Evolutionary conservation across 2,329 filamentous ascomycete genomes (phyloP).

Genomic region (Dothiorella sarmentorum): DNA sequence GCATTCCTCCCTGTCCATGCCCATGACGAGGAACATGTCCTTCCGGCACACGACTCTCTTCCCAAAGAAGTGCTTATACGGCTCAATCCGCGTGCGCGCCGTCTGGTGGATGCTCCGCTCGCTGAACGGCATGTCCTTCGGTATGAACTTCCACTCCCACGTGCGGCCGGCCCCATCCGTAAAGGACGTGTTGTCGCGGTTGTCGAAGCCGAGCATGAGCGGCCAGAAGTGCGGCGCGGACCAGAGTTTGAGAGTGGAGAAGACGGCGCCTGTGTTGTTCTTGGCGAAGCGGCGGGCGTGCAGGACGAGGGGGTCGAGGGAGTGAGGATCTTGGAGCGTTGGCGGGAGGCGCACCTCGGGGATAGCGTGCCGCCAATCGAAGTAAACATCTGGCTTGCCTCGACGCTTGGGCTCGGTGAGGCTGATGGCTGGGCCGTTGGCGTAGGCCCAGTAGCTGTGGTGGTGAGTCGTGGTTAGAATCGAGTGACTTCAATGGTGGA

Average conservation of each 20-base stretch:
- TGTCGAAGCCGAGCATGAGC: slow-evolving; percentile 42
- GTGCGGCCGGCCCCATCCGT: slow-evolving; percentile 41
- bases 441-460: slow-evolving; percentile 15
- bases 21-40: slow-evolving; percentile 49
- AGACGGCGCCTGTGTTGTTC: slow-evolving; percentile 31
- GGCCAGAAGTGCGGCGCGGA: slow-evolving; percentile 50
- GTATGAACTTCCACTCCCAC: slow-evolving; percentile 49
- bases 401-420: slow-evolving; percentile 36
- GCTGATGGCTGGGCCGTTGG: slow-evolving; percentile 39
- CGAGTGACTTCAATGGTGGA: not conserved
- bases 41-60: slow-evolving; percentile 36
- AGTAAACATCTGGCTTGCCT: slow-evolving; percentile 40
- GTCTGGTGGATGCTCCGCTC: slow-evolving; percentile 46
- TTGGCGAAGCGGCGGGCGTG: slow-evolving; percentile 32
- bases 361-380: slow-evolving; percentile 37
- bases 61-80: slow-evolving; percentile 29
- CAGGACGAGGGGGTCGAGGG: slow-evolving; percentile 34
- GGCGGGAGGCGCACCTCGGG: slow-evolving; percentile 25
- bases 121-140: slow-evolving; percentile 45
- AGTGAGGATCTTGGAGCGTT: slow-evolving; percentile 33
- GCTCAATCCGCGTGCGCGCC: slow-evolving; percentile 31
- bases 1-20: slow-evolving; percentile 40
- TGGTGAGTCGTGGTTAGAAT: not conserved
- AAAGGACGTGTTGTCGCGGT: slow-evolving; percentile 38
- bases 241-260: slow-evolving; percentile 47